These are phyloP conservation scores for Pythium vanterpoolii DNA, from an alignment of 352 stramenopile genomes.

Conservation along the genomic window DNA sequence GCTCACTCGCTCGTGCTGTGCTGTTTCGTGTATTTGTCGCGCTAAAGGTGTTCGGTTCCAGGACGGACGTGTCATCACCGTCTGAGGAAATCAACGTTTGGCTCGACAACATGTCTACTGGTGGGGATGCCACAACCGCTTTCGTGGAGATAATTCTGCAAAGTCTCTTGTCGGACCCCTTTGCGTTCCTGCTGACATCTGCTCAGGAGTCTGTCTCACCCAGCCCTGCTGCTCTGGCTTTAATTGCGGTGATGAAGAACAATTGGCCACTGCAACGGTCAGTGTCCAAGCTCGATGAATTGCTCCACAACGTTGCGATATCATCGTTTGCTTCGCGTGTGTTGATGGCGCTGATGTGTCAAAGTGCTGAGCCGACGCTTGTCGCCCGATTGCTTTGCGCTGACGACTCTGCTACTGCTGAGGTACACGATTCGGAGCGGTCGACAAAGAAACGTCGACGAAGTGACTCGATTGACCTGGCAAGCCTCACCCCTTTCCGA, in stretches of 20 bases:
- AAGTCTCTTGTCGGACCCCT: constrained; percentile 22
- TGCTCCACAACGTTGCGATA: constrained; percentile 1
- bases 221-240: constrained; percentile 12
- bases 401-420: neutral
- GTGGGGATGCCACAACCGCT: constrained; percentile 18
- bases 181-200: constrained; percentile 13
- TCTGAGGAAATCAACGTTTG: constrained; percentile 60
- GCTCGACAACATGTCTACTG: constrained; percentile 52
- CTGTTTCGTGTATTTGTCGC: constrained; percentile 49
- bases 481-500: constrained; percentile 5
- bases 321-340: constrained; percentile 21
- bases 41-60: constrained; percentile 54
- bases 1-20: constrained; percentile 40
- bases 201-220: neutral
- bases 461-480: constrained; percentile 18
- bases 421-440: neutral
- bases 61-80: constrained; percentile 3
- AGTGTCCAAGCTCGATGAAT: constrained; percentile 5
- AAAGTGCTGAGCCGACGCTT: neutral
- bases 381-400: constrained; percentile 3
- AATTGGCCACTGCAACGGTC: constrained; percentile 5
- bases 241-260: constrained; percentile 10
- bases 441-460: constrained; percentile 22
- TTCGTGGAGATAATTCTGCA: constrained; percentile 27
- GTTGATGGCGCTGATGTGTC: constrained; percentile 12